Conservation (phyloP, 768 basidiomycete genomes). For the Boletus pseudopeckii region DNA sequence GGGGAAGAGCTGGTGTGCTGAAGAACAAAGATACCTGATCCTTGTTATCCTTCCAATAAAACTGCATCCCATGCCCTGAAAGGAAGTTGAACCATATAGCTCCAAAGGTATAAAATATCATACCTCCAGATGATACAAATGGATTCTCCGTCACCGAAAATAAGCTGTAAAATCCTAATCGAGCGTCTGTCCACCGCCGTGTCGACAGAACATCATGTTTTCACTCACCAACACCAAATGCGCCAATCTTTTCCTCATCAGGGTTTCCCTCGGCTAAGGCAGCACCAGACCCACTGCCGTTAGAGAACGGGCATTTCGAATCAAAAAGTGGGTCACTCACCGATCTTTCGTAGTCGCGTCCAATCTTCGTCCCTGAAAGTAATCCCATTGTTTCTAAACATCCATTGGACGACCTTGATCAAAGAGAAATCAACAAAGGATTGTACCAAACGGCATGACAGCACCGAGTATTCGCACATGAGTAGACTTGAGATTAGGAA, state of each 20-base stretch:
- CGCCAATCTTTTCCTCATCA: slow-evolving; percentile 25
- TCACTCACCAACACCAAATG: slow-evolving; percentile 24
- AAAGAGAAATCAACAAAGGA: neutral
- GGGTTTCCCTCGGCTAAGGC: slow-evolving; percentile 24
- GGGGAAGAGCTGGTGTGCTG: neutral
- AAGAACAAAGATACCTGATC: slow-evolving; percentile 56
- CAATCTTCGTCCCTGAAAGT: slow-evolving; percentile 3
- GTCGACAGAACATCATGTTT: too few relatives aligned
- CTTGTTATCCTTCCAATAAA: slow-evolving; percentile 93
- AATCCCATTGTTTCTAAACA: neutral
- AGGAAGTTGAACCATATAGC: neutral
- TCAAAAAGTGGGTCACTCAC: neutral
- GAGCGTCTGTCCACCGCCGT: neutral
- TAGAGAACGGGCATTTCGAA: neutral
- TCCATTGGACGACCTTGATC: neutral
- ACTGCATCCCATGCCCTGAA: slow-evolving; percentile 86
- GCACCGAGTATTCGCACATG: slow-evolving; percentile 33
- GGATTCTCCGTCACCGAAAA: slow-evolving; percentile 85
- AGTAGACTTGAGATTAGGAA: slow-evolving; percentile 66
- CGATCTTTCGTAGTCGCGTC: slow-evolving; percentile 18
- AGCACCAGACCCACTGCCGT: neutral
- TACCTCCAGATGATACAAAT: slow-evolving; percentile 78
- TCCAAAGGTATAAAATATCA: slow-evolving; percentile 20
- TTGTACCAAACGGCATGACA: too few relatives aligned
- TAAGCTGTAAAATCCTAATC: slow-evolving; percentile 67